Percentiles rank a stretch among this genome's conserved stretches.
phyloP scores from a whole-genome alignment of 139 green algal genomes.

The Axilococcus clingmanii region DNA sequence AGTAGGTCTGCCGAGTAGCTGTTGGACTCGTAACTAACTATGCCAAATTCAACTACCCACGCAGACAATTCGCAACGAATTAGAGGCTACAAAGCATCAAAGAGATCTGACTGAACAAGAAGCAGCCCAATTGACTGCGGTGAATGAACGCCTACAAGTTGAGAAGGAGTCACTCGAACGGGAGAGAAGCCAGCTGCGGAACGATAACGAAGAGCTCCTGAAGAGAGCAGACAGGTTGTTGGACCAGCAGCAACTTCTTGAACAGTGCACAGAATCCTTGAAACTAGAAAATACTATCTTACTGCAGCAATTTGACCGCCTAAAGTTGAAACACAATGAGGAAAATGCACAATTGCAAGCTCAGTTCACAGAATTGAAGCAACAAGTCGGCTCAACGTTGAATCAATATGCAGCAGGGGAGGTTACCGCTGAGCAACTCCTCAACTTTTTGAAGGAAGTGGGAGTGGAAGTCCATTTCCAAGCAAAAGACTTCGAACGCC shows the following conservation, averaged over 20 bases:
- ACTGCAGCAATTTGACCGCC: conserved; percentile 22
- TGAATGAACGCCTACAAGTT: conserved; percentile 3
- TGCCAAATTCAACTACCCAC: not conserved
- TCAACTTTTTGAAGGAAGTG: conserved; percentile 12
- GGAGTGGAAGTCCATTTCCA: conserved; percentile 19
- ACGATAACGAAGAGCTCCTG: conserved; percentile 21
- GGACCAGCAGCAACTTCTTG: conserved; percentile 17
- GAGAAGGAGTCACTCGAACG: conserved; percentile 6
- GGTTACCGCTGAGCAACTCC: conserved; percentile 8
- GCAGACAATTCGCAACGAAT: conserved; percentile 23
- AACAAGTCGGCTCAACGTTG: conserved; percentile 5
- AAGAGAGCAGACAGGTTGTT: conserved; percentile 5
- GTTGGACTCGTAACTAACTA: not conserved
- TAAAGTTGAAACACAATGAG: conserved; percentile 19
- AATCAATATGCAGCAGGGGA: conserved; percentile 10
- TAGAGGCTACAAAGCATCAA: conserved; percentile 3
- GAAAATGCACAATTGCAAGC: conserved; percentile 13
- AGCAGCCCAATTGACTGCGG: conserved; percentile 10
- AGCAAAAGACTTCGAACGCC: conserved; percentile 6
- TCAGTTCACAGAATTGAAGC: conserved; percentile 17
- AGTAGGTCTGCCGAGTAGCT: not conserved
- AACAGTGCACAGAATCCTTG: conserved; percentile 15
- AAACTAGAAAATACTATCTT: conserved; percentile 23
- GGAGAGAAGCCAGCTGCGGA: conserved; percentile 2
- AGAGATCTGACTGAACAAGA: conserved; percentile 16